Evolutionary conservation across 2,329 filamentous ascomycete genomes (phyloP).

Genomic region (Didymella pomorum): DNA sequence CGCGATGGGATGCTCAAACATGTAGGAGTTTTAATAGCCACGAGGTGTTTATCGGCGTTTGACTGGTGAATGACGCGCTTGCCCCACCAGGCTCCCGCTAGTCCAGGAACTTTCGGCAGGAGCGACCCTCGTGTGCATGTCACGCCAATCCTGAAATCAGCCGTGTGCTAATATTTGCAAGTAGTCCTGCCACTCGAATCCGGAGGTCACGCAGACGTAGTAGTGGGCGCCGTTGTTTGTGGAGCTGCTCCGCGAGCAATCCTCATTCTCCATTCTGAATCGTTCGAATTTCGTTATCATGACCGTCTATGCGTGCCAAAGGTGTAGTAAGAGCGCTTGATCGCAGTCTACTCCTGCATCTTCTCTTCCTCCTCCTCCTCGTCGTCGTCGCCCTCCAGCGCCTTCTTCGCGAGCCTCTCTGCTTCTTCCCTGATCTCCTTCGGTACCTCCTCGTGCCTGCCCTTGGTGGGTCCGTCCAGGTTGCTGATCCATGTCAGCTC

Average conservation of each 20-base stretch:
- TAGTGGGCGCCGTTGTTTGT: constrained; percentile 31
- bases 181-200: too few species aligned
- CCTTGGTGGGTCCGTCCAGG: constrained; percentile 85
- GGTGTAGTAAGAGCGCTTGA: constrained; percentile 24
- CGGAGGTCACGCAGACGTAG: neutral
- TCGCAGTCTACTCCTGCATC: constrained; percentile 79
- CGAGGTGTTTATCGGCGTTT: constrained; percentile 13
- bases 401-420: constrained; percentile 89
- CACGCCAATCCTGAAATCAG: neutral
- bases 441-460: constrained; percentile 90
- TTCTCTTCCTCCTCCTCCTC: constrained; percentile 84
- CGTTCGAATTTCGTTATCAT: constrained; percentile 41
- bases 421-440: constrained; percentile 91
- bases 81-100: constrained; percentile 19
- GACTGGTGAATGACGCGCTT: constrained; percentile 21
- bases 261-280: too few species aligned
- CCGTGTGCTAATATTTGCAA: too few species aligned
- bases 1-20: neutral
- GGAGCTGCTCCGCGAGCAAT: constrained; percentile 26
- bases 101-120: constrained; percentile 9
- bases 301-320: constrained; percentile 39
- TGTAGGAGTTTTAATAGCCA: constrained; percentile 16
- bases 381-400: constrained; percentile 84
- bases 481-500: constrained; percentile 99
- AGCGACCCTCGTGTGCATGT: constrained; percentile 1